Conservation (phyloP, 805 yeast species). For the Teunomyces cretensis region DNA sequence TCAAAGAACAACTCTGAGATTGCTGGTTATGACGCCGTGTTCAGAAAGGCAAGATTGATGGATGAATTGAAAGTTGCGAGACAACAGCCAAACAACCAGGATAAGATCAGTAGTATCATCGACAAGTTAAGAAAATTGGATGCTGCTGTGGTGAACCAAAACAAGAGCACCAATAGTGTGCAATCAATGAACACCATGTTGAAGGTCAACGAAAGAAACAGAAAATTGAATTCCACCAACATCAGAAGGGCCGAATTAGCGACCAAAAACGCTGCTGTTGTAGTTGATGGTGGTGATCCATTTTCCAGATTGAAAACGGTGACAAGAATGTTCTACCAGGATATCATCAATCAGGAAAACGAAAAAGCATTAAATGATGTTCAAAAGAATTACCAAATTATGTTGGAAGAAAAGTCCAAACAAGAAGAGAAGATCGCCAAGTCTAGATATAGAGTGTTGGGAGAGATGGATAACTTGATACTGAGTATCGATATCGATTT, state of each 20-base stretch:
- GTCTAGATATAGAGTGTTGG: constrained; percentile 57
- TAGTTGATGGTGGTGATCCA: constrained; percentile 64
- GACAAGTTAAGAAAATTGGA: constrained; percentile 47
- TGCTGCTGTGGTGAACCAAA: constrained; percentile 42
- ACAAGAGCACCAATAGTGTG: constrained; percentile 34
- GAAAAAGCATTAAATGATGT: constrained; percentile 59
- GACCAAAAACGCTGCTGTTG: constrained; percentile 36
- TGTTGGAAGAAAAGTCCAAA: constrained; percentile 40
- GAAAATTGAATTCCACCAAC: constrained; percentile 73
- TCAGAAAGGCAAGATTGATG: constrained; percentile 66
- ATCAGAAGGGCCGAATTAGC: constrained; percentile 77
- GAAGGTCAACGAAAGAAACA: constrained; percentile 79
- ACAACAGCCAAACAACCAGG: constrained; percentile 48
- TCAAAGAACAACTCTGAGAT: constrained; percentile 17
- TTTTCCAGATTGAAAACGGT: constrained; percentile 87
- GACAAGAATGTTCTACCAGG: constrained; percentile 75
- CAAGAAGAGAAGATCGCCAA: constrained; percentile 46
- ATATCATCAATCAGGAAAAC: constrained; percentile 55
- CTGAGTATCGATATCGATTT: constrained; percentile 36
- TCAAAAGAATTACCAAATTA: constrained; percentile 41
- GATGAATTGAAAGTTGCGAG: constrained; percentile 76
- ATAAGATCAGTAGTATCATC: constrained; percentile 22
- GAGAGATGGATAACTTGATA: constrained; percentile 55
- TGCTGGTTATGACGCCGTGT: constrained; percentile 62
- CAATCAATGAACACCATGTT: constrained; percentile 53